phyloP scores from a whole-genome alignment of 2,329 filamentous ascomycete genomes.

The Stenocarpella maydis region DNA sequence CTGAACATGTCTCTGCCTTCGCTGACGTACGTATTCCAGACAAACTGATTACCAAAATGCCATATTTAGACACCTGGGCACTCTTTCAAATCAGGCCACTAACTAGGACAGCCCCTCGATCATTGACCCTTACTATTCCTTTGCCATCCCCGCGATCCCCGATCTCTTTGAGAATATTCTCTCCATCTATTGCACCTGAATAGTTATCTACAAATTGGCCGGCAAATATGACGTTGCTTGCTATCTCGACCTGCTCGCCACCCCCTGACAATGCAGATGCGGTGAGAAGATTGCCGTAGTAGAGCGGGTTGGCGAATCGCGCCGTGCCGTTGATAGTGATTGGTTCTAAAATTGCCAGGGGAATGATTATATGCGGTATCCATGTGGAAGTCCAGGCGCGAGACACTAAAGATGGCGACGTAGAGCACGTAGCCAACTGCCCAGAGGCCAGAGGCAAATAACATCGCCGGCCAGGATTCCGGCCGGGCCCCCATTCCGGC shows the following conservation, averaged over 20 bases:
- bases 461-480: no score
- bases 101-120: conserved; percentile 2
- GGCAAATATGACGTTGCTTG: conserved; percentile 21
- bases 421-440: conserved; percentile 29
- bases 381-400: conserved; percentile 22
- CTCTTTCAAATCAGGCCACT: no score
- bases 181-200: background rate
- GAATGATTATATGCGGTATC: conserved; percentile 39
- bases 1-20: background rate
- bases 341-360: conserved; percentile 41
- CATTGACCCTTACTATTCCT: background rate
- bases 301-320: conserved; percentile 35
- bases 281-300: conserved; percentile 39
- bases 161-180: background rate
- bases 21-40: no score
- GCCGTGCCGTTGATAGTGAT: conserved; percentile 32
- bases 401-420: conserved; percentile 19
- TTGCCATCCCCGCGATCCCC: background rate
- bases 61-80: no score
- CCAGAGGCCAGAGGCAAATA: conserved; percentile 23
- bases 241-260: conserved; percentile 23
- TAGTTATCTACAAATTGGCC: conserved; percentile 20
- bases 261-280: conserved; percentile 34
- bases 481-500: no score
- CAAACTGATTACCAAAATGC: background rate